Base-by-base conservation (phyloP, 768 basidiomycete genomes). In the Rhizopogon rudus region DNA sequence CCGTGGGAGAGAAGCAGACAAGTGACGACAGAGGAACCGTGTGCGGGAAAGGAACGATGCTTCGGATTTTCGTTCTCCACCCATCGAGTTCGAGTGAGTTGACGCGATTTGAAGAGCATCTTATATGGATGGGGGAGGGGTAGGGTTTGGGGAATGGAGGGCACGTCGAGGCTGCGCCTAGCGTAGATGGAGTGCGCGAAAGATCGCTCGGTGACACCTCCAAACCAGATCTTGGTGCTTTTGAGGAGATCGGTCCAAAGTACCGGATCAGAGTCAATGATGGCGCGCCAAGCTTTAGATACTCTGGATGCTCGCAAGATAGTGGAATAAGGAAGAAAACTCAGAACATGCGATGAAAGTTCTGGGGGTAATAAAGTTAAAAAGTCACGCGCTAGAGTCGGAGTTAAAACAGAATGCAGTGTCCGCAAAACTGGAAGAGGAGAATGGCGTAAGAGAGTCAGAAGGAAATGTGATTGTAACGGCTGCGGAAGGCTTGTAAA, bases 1-100 rank as follows among this genome's bases (percentile, higher is more conserved):
- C 91, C 90, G 57, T 86, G 84, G 49, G 96, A 97, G 75, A 99
- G 92, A 63, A 98, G 82, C 44, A 98, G 83, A 69, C 94, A 97
- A 41, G 96, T 99, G 67, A 99, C 93, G 58, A 98, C 96, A 22
- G 88, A 86, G 44, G 82, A 82, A 0, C 93, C 92, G 62, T 94
- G 91, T 10, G 94, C 94, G 1, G 87, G 80, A 75, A 98, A 96
- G 4, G 87, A 86, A 50, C 86, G 75, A 55, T 90, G 87, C 60
- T 83, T 88, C 13, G 87, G 91, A 55, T 83, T 78, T 25, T 81
- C 75, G 65, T 85, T 84, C 49, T 79, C 78, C 14, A 90, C 80
- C 93, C 94, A 96, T 41, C 86, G 85, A 22, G 83, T 84, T 9
- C 85, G 82, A 14, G 89, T 88, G 40, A 91, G 80, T 63, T 87